Evolutionary conservation across 495 filamentous ascomycete species (phyloP).

Genomic region (Endocarpon pusillum): DNA sequence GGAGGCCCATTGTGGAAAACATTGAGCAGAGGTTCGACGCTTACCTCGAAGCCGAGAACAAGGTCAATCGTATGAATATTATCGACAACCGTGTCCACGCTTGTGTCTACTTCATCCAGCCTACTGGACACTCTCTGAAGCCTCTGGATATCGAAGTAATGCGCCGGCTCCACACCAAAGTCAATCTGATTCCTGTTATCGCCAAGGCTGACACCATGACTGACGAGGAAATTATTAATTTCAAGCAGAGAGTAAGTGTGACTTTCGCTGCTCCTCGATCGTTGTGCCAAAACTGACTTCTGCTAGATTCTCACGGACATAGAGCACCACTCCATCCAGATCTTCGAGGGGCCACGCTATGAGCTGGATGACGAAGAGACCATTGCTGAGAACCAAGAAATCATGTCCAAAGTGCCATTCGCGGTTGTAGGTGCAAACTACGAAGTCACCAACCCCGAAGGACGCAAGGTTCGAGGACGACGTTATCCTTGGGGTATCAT

Average conservation of each 20-base stretch:
- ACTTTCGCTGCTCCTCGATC: not conserved
- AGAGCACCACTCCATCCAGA: conserved; percentile 87
- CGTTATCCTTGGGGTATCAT: conserved; percentile 97
- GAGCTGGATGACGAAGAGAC: conserved; percentile 98
- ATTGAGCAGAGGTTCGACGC: conserved; percentile 98
- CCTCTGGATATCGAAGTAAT: conserved; percentile 98
- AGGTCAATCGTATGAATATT: conserved; percentile 99
- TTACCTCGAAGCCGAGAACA: conserved; percentile 97
- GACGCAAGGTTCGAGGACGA: conserved; percentile 89
- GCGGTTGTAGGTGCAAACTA: conserved; percentile 92
- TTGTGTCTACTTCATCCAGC: conserved; percentile 98
- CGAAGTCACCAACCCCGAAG: conserved; percentile 79
- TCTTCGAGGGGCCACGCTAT: conserved; percentile 96
- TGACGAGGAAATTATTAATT: conserved; percentile 81
- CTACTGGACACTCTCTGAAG: conserved; percentile 97
- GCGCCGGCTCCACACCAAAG: conserved; percentile 97
- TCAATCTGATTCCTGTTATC: conserved; percentile 98
- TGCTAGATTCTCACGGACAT: conserved; percentile 89
- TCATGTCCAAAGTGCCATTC: conserved; percentile 99
- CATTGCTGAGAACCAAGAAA: conserved; percentile 98
- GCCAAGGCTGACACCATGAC: conserved; percentile 97
- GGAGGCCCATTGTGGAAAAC: conserved; percentile 97
- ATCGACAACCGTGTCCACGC: conserved; percentile 97
- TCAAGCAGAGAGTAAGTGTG: conserved; percentile 79
- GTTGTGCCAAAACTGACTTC: conserved; percentile 1